Base-by-base conservation (phyloP, 192 early-diverging fungal genomes). In the Backusella tarrabulga region DNA sequence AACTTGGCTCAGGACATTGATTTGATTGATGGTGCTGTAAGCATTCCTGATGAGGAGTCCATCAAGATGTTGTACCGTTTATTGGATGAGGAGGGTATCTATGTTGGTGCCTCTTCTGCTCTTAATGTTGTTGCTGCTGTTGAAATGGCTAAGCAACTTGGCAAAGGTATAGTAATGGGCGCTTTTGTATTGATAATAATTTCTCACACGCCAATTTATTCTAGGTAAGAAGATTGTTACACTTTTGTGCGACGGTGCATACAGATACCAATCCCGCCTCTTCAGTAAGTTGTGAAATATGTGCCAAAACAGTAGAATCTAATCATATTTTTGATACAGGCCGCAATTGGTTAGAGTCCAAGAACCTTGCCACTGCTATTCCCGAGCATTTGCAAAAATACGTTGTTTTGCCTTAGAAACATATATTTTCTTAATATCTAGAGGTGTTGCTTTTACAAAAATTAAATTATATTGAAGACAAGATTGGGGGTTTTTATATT, bases 21-120 rank as follows among this genome's bases (percentile, higher is more conserved):
- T 15, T 79, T 95, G 52, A 86, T 98, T 36, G 95, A 97, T 67
- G 94, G 92, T 71, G 95, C 96, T 1, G 79, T 98, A 19, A 86
- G 86, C 80, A 91, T 97, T 56, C 90, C 92, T 0, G 97, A 97
- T 77, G 88, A 90, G 32, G 89, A 93, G 19, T 91, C 93, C 0
- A 91, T 98, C 54, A 80, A 85, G 63, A 97, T 97, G 95, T 81
- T 97, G 17, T 98, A 94, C 81, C 88, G 94, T 36, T 84, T 98
- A 71, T 86, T 98, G 66, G 93, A 98, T 74, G 94, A 98, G 83
- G 97, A 98, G 79, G 97, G 97, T 69, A 90, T 98, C 67, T 97
- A 96, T 74, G 81, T 97, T 44, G 97, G 97, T 32, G 96, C 96
- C 0, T 94, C 92, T 21, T 94, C 95, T 17, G 97, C 97, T 0